phyloP scores from a whole-genome alignment of 192 early-diverging fungal species.

The Backusella australiensis region DNA sequence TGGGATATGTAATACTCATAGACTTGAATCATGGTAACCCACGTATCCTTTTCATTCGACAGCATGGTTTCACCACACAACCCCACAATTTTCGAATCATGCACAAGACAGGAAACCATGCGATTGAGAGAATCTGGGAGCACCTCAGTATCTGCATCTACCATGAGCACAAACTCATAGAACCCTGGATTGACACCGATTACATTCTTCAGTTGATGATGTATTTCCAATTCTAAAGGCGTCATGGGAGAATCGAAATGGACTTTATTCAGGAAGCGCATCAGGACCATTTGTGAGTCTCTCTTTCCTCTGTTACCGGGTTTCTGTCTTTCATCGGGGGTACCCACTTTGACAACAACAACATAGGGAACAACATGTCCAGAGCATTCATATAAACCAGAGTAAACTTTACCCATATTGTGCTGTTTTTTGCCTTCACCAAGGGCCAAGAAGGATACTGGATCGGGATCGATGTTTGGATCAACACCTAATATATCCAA shows the following conservation, averaged over 20 bases:
- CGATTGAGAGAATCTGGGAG: slow-evolving; percentile 83
- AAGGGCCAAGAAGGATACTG: slow-evolving; percentile 67
- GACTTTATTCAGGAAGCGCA: slow-evolving; percentile 79
- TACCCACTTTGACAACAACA: slow-evolving; percentile 81
- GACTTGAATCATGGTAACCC: slow-evolving; percentile 98
- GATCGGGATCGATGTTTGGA: slow-evolving; percentile 54
- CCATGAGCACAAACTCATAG: slow-evolving; percentile 79
- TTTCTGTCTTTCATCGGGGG: slow-evolving; percentile 59
- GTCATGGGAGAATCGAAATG: slow-evolving; percentile 78
- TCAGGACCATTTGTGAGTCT: slow-evolving; percentile 82
- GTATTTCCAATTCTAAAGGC: slow-evolving; percentile 76
- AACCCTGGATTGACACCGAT: slow-evolving; percentile 81
- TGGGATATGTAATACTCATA: slow-evolving; percentile 99
- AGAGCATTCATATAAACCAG: slow-evolving; percentile 74
- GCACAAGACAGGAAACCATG: slow-evolving; percentile 77
- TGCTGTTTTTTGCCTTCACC: slow-evolving; percentile 76
- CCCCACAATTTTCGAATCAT: slow-evolving; percentile 81
- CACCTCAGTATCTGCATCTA: slow-evolving; percentile 82
- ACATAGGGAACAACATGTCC: slow-evolving; percentile 76
- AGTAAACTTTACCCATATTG: slow-evolving; percentile 82
- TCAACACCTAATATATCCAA: slow-evolving; percentile 71
- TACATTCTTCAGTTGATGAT: slow-evolving; percentile 84
- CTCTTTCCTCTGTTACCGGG: slow-evolving; percentile 87
- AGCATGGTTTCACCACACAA: slow-evolving; percentile 95
- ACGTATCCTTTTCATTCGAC: slow-evolving; percentile 89